Evolutionary conservation across 2,329 filamentous ascomycete genomes (phyloP).

Genomic region (Colletotrichum zoysiae): DNA sequence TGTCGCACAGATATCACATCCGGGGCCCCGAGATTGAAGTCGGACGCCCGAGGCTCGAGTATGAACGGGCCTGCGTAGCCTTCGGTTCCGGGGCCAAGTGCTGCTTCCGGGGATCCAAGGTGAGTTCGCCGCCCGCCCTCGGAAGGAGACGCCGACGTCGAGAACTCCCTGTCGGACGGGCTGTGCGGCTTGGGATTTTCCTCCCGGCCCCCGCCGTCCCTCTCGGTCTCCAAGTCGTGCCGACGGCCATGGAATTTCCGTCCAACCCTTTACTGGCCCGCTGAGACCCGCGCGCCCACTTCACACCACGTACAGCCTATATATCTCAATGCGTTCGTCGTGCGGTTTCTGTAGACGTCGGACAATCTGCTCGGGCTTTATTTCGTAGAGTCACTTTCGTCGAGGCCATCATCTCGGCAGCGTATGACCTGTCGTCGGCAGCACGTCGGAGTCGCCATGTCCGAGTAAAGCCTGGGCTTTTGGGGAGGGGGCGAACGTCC

Average conservation of each 20-base stretch:
- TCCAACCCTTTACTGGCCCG: no score
- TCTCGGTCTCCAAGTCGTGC: no score
- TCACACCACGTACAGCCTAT: no score
- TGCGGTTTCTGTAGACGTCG: background rate
- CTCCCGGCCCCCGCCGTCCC: background rate
- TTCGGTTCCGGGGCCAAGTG: background rate
- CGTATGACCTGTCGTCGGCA: background rate
- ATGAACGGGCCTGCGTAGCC: background rate
- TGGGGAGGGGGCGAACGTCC: background rate
- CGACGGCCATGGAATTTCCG: no score
- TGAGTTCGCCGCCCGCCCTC: background rate
- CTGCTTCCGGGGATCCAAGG: background rate
- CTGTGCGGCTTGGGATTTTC: background rate
- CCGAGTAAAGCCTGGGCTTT: background rate
- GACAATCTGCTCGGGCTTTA: background rate
- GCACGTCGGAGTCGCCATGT: background rate
- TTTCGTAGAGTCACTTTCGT: background rate
- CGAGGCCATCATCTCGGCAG: background rate
- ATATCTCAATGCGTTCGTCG: no score
- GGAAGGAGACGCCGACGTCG: background rate
- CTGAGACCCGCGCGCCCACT: no score
- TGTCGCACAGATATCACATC: background rate
- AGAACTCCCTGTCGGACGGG: background rate
- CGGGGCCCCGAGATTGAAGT: background rate
- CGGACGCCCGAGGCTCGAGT: background rate